These are phyloP conservation scores for Mycena leptocephala DNA, from an alignment of 768 basidiomycete species.

Conservation along the genomic window DNA sequence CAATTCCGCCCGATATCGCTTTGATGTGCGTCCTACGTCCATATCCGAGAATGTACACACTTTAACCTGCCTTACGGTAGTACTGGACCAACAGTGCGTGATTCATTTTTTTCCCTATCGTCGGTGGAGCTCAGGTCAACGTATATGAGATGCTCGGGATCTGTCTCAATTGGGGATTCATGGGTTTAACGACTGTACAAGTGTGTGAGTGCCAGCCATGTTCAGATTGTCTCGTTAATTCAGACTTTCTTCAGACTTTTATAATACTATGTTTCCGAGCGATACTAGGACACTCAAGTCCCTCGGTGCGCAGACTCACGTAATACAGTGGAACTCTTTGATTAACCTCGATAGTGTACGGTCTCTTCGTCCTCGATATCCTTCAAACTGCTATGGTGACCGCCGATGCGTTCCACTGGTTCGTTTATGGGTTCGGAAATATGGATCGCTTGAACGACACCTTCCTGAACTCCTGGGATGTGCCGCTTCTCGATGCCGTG, in stretches of 20 bases:
- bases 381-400: slow-evolving; percentile 34
- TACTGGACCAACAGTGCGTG: background rate
- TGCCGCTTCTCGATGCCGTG: slow-evolving; percentile 33
- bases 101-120: background rate
- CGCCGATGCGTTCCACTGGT: slow-evolving; percentile 41
- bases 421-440: slow-evolving; percentile 37
- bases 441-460: slow-evolving; percentile 15
- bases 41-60: background rate
- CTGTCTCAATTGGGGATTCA: slow-evolving; percentile 17
- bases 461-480: slow-evolving; percentile 32
- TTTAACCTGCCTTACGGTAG: background rate
- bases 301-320: slow-evolving; percentile 6
- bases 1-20: background rate
- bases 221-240: too few species aligned
- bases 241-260: background rate
- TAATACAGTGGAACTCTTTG: too few species aligned
- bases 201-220: background rate
- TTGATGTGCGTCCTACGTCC: background rate
- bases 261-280: background rate
- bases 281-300: background rate
- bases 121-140: background rate
- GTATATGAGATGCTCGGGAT: background rate
- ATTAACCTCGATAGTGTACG: slow-evolving; percentile 25
- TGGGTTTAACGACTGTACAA: background rate
- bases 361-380: slow-evolving; percentile 25